Conservation (phyloP, 441 rosid genomes). For the Omphalea diandra region DNA sequence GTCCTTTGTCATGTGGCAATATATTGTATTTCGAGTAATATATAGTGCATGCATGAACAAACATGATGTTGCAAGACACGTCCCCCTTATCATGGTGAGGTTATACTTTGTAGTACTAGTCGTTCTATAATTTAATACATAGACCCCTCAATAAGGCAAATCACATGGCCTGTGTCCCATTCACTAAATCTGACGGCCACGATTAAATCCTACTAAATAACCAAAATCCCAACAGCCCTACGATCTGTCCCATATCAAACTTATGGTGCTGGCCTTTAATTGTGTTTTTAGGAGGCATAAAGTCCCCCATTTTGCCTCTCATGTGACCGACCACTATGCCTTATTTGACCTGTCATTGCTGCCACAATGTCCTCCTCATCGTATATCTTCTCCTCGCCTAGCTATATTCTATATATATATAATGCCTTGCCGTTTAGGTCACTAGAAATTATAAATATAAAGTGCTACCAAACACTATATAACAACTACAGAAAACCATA, state of each 20-base stretch:
- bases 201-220: conserved; percentile 36
- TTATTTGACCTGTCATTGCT: conserved; percentile 48
- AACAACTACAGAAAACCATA: background rate
- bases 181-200: conserved; percentile 42
- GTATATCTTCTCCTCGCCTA: background rate
- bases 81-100: conserved; percentile 21
- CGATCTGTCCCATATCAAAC: conserved; percentile 52
- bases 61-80: conserved; percentile 16
- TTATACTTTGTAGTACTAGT: background rate
- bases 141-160: conserved; percentile 40
- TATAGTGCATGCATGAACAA: conserved; percentile 9
- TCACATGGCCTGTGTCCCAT: conserved; percentile 59
- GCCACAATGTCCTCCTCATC: conserved; percentile 39
- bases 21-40: background rate
- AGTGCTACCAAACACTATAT: conserved; percentile 24
- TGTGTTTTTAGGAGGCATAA: conserved; percentile 30
- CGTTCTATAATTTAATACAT: conserved; percentile 19
- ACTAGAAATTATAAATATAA: background rate
- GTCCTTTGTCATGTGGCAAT: background rate
- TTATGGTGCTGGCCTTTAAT: conserved; percentile 40
- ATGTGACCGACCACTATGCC: conserved; percentile 70
- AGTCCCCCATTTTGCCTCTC: conserved; percentile 64
- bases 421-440: background rate
- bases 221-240: conserved; percentile 28
- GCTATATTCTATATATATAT: too few relatives aligned